Base-by-base conservation (phyloP, 768 basidiomycete species). In the Boletus pseudopeckii region DNA sequence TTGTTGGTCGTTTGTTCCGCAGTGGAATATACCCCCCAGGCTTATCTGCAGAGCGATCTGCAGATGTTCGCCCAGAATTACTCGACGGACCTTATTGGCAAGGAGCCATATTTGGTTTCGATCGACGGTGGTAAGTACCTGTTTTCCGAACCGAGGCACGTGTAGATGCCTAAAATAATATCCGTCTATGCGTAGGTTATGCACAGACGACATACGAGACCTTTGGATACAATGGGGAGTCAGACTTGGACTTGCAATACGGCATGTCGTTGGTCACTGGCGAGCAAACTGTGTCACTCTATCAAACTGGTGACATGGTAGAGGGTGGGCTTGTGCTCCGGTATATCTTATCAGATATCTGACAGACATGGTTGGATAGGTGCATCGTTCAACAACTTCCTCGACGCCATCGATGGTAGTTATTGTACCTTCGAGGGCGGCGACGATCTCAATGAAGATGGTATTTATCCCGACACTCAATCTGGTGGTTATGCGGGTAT, bases 351-450 rank as follows among this genome's bases (percentile, higher is more conserved):
- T n/a, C 2, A 1, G 20, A 13, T 5, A 15, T 24, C 30, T 57
- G 15, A 57, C 37, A 14, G 18, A 38, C 32, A 20, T 40, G 20
- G 20, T 28, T 18, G n/a, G 28, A 7, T 26, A 71, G 66, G 62
- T 47, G 68, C 63, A 43, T 74, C 71, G 6, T 72, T 73, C 57
- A 72, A 72, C 49, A 72, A 73, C 48, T 67, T 70, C 59, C 69
- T 74, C n/a, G 73, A 74, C 7, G 73, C 72, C 15, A 49, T 74
- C 33, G 74, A 75, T 42, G 74, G 58, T 15, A 61, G 59, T 1
- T 74, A 68, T 54, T 75, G 74, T 53, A 68, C 68, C 8, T 74
- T 69, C 36, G 67, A 72, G 28, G 73, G 74, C 1, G 65, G 71
- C 20, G 70, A 72, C 30, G 71, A 74, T 44, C 60, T 58, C 3